A percentile compares a stretch with the other conserved stretches of the same genome.
Evolutionary conservation across 768 basidiomycete species (phyloP).

Genomic region (Xerocomellus chrysenteron): DNA sequence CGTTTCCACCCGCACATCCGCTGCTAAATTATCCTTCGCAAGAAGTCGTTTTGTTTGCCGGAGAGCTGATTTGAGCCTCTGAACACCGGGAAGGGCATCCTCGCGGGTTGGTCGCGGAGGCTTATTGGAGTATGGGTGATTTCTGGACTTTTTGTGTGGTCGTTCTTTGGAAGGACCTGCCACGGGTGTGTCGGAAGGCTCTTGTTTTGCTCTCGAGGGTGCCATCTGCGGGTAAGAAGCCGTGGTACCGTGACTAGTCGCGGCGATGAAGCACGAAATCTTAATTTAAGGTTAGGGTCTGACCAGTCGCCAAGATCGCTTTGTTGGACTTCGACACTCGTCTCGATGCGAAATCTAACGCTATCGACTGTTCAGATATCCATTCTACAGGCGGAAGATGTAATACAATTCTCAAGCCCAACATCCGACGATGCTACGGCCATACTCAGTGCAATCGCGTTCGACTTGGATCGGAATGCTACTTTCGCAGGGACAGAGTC

Average conservation of each 20-base stretch:
- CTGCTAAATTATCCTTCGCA: constrained; percentile 83
- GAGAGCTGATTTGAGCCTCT: constrained; percentile 82
- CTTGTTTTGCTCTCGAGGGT: constrained; percentile 14
- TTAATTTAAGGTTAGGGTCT: constrained; percentile 20
- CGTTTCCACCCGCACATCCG: constrained; percentile 77
- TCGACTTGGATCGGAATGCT: constrained; percentile 64
- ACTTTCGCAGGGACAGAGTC: constrained; percentile 63
- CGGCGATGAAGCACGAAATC: background rate
- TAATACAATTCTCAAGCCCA: constrained; percentile 11
- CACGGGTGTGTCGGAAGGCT: background rate
- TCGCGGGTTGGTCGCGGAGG: constrained; percentile 6
- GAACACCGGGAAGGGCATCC: constrained; percentile 57
- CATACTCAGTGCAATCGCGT: constrained; percentile 45
- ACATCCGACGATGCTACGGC: constrained; percentile 24
- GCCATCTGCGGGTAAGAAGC: constrained; percentile 9
- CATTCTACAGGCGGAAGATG: constrained; percentile 15
- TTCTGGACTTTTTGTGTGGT: constrained; percentile 11
- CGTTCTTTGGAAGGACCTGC: constrained; percentile 16
- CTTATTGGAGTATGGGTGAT: constrained; percentile 14
- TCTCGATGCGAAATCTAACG: constrained; percentile 56
- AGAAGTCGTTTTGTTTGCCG: constrained; percentile 82
- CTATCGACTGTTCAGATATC: constrained; percentile 35
- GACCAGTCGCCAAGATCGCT: background rate
- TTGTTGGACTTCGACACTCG: background rate
- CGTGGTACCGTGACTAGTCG: background rate